Percentiles rank a stretch among this genome's conserved stretches.
These are phyloP conservation scores for Rhytidiadelphus loreus DNA, from an alignment of 225 moss, liverwort and hornwort genomes.

Conservation along the genomic window DNA sequence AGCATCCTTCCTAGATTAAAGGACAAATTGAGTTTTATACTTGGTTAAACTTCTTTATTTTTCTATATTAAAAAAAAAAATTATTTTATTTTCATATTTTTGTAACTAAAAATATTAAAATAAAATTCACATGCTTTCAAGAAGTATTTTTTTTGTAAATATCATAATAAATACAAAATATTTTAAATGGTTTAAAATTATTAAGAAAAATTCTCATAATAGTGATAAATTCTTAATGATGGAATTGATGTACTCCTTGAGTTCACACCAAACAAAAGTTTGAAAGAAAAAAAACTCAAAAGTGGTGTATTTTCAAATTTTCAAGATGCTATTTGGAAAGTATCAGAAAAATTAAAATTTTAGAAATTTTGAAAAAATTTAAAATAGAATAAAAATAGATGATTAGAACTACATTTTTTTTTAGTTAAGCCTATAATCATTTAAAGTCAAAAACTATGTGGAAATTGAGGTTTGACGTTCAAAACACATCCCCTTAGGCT, in stretches of 20 bases:
- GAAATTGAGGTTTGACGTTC: neutral
- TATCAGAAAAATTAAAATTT: too few relatives aligned
- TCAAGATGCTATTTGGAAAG: too few relatives aligned
- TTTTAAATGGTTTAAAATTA: too few relatives aligned
- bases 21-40: accelerated
- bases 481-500: accelerated
- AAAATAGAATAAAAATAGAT: too few relatives aligned
- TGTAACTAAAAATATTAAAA: neutral
- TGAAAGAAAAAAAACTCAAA: too few relatives aligned
- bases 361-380: too few relatives aligned
- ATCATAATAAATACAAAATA: neutral
- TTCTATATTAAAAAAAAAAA: neutral
- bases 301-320: too few relatives aligned
- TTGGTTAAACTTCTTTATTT: neutral
- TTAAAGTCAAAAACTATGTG: neutral
- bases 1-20: too few relatives aligned
- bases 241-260: neutral
- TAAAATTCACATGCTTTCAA: neutral
- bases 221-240: neutral
- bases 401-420: too few relatives aligned
- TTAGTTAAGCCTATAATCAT: too few relatives aligned
- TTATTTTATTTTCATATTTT: neutral
- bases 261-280: neutral
- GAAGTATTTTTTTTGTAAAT: neutral
- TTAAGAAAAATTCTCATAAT: accelerated